Percentiles rank a stretch among this genome's conserved stretches.
phyloP scores from a whole-genome alignment of 2,329 filamentous ascomycete genomes.

The Ceratocystis harringtonii region DNA sequence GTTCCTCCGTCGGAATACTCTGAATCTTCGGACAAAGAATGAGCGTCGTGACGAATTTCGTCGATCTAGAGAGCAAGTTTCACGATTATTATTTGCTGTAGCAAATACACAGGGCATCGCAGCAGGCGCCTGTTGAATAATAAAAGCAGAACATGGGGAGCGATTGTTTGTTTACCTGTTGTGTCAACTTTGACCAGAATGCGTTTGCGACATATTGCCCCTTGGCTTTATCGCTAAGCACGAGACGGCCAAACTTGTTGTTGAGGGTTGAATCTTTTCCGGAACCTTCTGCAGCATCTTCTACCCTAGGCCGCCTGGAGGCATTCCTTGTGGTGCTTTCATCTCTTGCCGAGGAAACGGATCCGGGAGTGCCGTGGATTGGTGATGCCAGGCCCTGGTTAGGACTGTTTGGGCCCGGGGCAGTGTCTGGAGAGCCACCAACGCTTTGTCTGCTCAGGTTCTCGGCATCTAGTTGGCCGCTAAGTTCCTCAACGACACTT shows the following conservation, averaged over 20 bases:
- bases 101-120: background rate
- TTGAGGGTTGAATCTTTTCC: conserved; percentile 8
- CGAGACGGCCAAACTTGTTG: conserved; percentile 17
- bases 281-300: conserved; percentile 7
- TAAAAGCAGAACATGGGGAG: background rate
- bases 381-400: conserved; percentile 7
- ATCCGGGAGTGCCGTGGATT: conserved; percentile 10
- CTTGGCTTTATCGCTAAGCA: conserved; percentile 17
- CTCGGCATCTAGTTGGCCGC: conserved; percentile 47
- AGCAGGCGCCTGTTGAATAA: background rate
- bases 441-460: conserved; percentile 19
- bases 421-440: conserved; percentile 12
- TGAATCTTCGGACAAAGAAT: conserved; percentile 31
- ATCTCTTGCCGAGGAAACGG: background rate
- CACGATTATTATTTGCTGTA: background rate
- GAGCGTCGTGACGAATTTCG: conserved; percentile 30
- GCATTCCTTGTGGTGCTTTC: background rate
- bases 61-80: conserved; percentile 24
- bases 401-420: conserved; percentile 2
- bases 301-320: background rate
- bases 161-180: conserved; percentile 40
- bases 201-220: conserved; percentile 53
- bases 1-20: conserved; percentile 48
- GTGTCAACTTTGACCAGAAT: conserved; percentile 62
- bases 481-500: conserved; percentile 57